Base-by-base conservation (phyloP, 2,329 filamentous ascomycete species). In the Paecilomyces sp. region DNA sequence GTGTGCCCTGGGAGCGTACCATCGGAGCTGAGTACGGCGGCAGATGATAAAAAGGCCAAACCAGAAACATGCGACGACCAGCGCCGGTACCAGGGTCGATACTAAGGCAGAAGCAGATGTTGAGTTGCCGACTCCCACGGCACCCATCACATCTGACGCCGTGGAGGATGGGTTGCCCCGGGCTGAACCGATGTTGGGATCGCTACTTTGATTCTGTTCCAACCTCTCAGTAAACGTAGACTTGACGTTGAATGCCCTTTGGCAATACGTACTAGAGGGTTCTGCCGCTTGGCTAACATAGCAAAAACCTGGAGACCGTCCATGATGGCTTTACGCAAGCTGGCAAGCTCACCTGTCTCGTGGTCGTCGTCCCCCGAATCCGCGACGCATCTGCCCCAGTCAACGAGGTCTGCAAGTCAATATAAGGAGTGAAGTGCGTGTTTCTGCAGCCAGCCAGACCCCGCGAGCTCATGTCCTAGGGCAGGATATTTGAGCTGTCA, bases 41-140 rank as follows among this genome's bases (percentile, higher is more conserved):
- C 79, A 74, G 51, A 80, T 69, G 51, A 82, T 64, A 63, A 83
- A 83, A 25, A 77, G 62, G 12, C 71, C 62, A 54, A 82, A 72
- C 67, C 77, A 76, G 52, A 80, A 73, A 1, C 68, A 57, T 5
- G 80, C 75, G 57, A 81, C 74, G 7, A 79, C 67, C 15, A 83
- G 70, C n/a, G 80, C 82, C 25, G 77, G 78, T 22, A 82, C 58
- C 57, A 83, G 69, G 1, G 80, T 82, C 24, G 77, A 78, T 24
- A 82, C 57, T 57, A 83, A 69, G 1, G 74, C 73, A 4, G 78
- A 82, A 31, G 79, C 69, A 2, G 83, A 84, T n/a, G 80, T 82
- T 28, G 81, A 79, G 13, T 67, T 68, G 7, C 60, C 66, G 24
- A 70, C 68, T 2, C 69, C 74, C 25, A 77, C 61, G 7, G 61